Evolutionary conservation across 257 asterid genomes (phyloP), one percentile per base, ranked within the genome.

Genomic region (Solanum tarijense): DNA sequence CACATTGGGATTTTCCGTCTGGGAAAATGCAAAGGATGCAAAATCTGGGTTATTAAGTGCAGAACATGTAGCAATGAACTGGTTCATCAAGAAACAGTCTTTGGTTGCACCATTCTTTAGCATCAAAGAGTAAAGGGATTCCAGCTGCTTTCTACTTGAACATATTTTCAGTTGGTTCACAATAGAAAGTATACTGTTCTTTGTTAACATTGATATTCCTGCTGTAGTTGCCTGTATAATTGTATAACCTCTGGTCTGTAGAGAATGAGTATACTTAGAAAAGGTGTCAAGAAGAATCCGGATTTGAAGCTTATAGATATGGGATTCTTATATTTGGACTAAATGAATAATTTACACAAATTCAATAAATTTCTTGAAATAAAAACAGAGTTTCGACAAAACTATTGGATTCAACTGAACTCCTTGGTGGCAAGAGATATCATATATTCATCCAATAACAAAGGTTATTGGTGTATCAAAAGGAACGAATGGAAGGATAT

Each of bases 61-160:
- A 93, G 98, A 91, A 90, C 94, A 95, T 38, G 96, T 92, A 21
- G 94, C 88, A 75, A 96, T 92, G 89, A 90, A 94, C 83, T 95
- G 96, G 83, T 96, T 96, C 86, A 93, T 86, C 91, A 93, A 83
- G 90, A 96, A 94, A 87, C 96, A 94, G 88, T 96, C 96, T 91
- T 93, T 93, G 69, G 89, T 83, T 34, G 93, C 74, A 86, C 90
- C 89, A 89, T 68, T 89, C 88, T 94, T 96, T 89, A 91, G 88
- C 91, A 96, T 88, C 43, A 91, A 27, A 21, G 88, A 88, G 75
- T 92, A 95, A 88, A 94, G 87, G 74, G 94, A 92, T 88, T 94
- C 96, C 88, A 95, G 78, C 78, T 92, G 92, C 89, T 90, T 92
- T 88, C 92, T 78, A 79, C 83, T 90, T 23, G 94, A 90, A 91